Percentiles rank a stretch among this genome's conserved stretches.
These are phyloP conservation scores for Solanum megistacrolobum DNA, from an alignment of 257 asterid genomes.

Conservation along the genomic window DNA sequence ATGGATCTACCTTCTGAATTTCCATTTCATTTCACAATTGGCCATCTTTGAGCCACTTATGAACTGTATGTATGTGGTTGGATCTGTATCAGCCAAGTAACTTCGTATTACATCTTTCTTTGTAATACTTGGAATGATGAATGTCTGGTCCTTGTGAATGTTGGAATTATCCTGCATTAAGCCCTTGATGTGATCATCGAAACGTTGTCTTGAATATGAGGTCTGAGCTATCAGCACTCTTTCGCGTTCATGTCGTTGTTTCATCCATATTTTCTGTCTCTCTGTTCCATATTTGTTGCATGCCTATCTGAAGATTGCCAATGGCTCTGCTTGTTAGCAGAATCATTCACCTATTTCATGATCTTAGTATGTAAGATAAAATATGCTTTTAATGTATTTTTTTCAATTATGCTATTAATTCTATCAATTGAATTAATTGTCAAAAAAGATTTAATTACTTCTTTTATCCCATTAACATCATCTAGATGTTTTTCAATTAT, in stretches of 20 bases:
- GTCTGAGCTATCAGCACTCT: background rate
- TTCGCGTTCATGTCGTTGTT: background rate
- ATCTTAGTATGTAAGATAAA: background rate
- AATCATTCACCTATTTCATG: background rate
- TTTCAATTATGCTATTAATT: background rate
- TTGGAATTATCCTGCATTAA: background rate
- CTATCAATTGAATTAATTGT: background rate
- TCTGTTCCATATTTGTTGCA: background rate
- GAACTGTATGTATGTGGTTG: background rate
- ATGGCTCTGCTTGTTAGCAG: background rate
- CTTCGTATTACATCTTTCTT: background rate
- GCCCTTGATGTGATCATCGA: background rate
- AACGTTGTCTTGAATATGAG: background rate
- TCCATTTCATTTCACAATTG: background rate
- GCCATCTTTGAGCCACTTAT: background rate
- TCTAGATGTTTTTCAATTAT: background rate
- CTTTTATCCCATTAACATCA: background rate
- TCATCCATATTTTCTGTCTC: background rate
- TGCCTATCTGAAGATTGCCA: background rate
- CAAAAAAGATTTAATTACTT: background rate
- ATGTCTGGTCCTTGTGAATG: background rate
- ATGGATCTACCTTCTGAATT: constrained; percentile 72
- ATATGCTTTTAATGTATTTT: background rate
- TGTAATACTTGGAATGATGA: background rate
- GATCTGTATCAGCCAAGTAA: background rate